Percentiles rank a stretch among this genome's conserved stretches.
These are phyloP conservation scores for Leishmania gerbilli DNA, from an alignment of 208 protist genomes.

Conservation along the genomic window DNA sequence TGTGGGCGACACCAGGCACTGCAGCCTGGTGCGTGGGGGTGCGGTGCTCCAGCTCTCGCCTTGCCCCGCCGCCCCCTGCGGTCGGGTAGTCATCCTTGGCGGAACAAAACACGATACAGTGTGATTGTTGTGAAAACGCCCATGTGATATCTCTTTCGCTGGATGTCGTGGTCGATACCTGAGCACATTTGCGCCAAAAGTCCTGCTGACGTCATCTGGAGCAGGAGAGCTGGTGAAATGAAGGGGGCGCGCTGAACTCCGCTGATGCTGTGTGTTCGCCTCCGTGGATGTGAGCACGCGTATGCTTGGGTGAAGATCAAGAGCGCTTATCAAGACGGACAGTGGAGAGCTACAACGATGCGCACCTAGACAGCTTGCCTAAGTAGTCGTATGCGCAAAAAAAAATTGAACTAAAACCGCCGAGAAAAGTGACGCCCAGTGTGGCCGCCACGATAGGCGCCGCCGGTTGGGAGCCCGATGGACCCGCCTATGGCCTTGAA, in stretches of 20 bases:
- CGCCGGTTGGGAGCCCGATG: conserved; percentile 46
- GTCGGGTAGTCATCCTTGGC: background rate
- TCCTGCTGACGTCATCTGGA: background rate
- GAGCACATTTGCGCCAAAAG: background rate
- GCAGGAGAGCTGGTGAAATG: background rate
- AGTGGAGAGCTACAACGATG: background rate
- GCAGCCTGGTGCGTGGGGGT: background rate
- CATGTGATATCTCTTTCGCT: background rate
- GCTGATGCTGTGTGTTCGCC: background rate
- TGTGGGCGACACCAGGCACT: background rate
- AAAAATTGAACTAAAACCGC: conserved; percentile 8
- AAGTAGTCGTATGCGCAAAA: background rate
- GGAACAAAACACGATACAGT: background rate
- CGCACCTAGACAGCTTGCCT: background rate
- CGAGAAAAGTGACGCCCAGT: conserved; percentile 47
- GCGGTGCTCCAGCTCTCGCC: background rate
- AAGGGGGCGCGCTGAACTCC: background rate
- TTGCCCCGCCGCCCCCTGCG: background rate
- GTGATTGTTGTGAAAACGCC: background rate
- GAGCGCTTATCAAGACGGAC: background rate
- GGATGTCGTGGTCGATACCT: background rate
- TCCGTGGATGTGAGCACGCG: background rate
- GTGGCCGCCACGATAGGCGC: conserved; percentile 26
- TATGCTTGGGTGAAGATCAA: background rate
- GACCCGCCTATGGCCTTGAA: conserved; percentile 77